Evolutionary conservation across 2,329 filamentous ascomycete genomes (phyloP).

Genomic region (Phyllachora maydis): DNA sequence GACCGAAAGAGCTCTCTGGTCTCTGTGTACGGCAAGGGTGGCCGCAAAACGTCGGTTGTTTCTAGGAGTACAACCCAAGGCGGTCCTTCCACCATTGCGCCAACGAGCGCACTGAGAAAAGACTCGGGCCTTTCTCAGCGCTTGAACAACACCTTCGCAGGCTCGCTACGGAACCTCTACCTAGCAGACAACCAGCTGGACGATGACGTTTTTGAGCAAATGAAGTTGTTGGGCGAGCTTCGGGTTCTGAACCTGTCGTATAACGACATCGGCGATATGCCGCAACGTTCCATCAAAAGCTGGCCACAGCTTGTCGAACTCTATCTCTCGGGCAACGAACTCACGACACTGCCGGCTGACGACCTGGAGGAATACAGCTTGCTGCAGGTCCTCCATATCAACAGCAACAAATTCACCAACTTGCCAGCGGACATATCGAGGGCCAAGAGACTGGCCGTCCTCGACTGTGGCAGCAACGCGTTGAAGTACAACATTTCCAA

Average conservation of each 20-base stretch:
- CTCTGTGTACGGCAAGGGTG: slow-evolving; percentile 58
- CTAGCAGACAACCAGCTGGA: slow-evolving; percentile 87
- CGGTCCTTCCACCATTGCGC: slow-evolving; percentile 26
- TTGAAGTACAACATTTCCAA: slow-evolving; percentile 99
- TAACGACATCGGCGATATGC: slow-evolving; percentile 85
- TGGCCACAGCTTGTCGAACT: slow-evolving; percentile 84
- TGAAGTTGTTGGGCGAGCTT: slow-evolving; percentile 64
- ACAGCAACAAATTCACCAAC: slow-evolving; percentile 95
- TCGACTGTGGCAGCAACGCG: slow-evolving; percentile 88
- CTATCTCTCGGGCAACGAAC: slow-evolving; percentile 85
- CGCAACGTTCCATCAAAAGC: slow-evolving; percentile 66
- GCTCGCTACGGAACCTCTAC: slow-evolving; percentile 64
- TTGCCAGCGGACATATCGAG: slow-evolving; percentile 88
- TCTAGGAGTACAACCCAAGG: slow-evolving; percentile 35
- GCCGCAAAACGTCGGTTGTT: slow-evolving; percentile 68
- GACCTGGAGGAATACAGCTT: slow-evolving; percentile 80
- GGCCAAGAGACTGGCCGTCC: slow-evolving; percentile 72
- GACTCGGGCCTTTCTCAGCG: slow-evolving; percentile 73
- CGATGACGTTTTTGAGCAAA: slow-evolving; percentile 86
- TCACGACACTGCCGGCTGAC: slow-evolving; percentile 80
- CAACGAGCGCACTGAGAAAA: slow-evolving; percentile 43
- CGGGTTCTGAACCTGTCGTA: slow-evolving; percentile 85
- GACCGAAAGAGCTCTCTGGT: slow-evolving; percentile 70
- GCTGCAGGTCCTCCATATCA: slow-evolving; percentile 81
- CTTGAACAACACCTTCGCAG: slow-evolving; percentile 70